phyloP scores from a whole-genome alignment of 305 asterid genomes.

The Fraxinus baroniana region DNA sequence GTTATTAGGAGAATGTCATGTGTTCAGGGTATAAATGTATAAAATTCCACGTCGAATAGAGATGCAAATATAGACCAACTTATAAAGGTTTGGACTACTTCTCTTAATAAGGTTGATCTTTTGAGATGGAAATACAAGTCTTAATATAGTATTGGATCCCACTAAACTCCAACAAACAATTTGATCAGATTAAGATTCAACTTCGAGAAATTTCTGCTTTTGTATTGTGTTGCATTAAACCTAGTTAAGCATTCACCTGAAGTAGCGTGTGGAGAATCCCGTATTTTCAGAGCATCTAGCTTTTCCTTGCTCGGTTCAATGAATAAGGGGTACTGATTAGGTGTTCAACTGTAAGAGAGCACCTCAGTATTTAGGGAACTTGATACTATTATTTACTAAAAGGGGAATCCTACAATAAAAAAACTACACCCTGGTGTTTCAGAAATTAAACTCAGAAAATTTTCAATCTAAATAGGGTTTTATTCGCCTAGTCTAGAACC shows the following conservation, averaged over 20 bases:
- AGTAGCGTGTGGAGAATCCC: not conserved
- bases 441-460: not conserved
- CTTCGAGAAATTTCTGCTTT: not conserved
- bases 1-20: not conserved
- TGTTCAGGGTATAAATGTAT: not conserved
- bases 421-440: not conserved
- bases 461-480: not conserved
- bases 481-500: not conserved
- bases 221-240: not conserved
- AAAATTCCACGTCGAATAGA: too few species aligned
- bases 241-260: not conserved
- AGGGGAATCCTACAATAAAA: not conserved
- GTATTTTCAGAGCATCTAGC: not conserved
- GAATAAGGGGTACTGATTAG: not conserved
- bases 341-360: too few species aligned
- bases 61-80: too few species aligned
- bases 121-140: too few species aligned
- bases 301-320: not conserved
- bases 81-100: too few species aligned
- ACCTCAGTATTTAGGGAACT: too few species aligned
- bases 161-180: too few species aligned
- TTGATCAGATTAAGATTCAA: too few species aligned
- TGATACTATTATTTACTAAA: too few species aligned
- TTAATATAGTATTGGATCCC: too few species aligned
- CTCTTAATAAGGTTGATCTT: too few species aligned